These are phyloP conservation scores for Uncinocarpus reesii DNA, from an alignment of 2,329 filamentous ascomycete species.

Conservation along the genomic window DNA sequence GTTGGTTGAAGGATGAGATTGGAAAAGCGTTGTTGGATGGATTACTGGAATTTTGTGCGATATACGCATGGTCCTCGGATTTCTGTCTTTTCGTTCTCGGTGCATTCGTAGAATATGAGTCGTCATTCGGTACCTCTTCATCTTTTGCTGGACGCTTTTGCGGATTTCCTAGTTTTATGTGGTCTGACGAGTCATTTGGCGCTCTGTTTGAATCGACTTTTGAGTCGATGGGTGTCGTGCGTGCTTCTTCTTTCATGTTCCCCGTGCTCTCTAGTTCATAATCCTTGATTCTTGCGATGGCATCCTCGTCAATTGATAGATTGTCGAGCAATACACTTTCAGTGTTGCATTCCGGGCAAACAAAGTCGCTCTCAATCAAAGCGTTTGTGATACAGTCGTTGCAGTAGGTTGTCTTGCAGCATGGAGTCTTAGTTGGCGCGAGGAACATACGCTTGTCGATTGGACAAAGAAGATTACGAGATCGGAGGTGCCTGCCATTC, in stretches of 20 bases:
- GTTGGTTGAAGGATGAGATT: constrained; percentile 25
- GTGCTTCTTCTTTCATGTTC: constrained; percentile 31
- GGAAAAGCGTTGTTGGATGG: constrained; percentile 18
- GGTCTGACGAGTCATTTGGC: constrained; percentile 18
- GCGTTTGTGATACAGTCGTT: constrained; percentile 99
- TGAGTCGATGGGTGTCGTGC: constrained; percentile 12
- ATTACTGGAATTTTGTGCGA: not conserved
- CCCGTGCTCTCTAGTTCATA: constrained; percentile 50
- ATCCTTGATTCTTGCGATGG: constrained; percentile 64
- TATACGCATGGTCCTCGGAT: constrained; percentile 29
- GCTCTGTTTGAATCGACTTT: not conserved
- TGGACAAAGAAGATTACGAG: constrained; percentile 80
- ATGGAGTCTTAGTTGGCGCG: constrained; percentile 98
- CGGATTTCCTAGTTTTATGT: constrained; percentile 33
- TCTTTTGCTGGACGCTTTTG: constrained; percentile 82
- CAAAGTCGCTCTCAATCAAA: constrained; percentile 94
- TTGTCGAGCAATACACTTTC: constrained; percentile 91
- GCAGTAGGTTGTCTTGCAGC: constrained; percentile 97
- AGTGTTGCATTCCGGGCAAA: constrained; percentile 83
- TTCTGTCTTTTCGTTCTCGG: constrained; percentile 34
- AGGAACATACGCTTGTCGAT: constrained; percentile 97
- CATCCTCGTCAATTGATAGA: constrained; percentile 70
- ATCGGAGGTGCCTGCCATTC: constrained; percentile 76
- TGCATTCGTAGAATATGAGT: constrained; percentile 28
- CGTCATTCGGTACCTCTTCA: constrained; percentile 46